Evolutionary conservation across 176 grass and related monocot genomes (phyloP).

Genomic region (Elymus sibiricus): DNA sequence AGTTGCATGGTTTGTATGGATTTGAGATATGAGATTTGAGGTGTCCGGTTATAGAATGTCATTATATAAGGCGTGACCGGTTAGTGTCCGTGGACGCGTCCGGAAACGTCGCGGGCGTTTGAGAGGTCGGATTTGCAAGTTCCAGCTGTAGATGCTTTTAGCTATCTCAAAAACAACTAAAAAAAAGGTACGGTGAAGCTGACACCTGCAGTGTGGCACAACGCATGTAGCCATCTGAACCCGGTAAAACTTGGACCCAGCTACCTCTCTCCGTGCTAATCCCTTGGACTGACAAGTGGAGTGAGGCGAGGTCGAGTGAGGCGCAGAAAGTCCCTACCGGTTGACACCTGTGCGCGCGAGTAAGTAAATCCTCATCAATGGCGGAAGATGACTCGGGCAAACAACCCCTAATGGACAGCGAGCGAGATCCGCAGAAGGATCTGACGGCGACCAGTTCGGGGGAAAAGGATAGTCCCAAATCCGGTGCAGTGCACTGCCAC

Average conservation of each 20-base stretch:
- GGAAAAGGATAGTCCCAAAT: neutral
- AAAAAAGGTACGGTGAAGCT: too few relatives aligned
- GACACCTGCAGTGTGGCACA: neutral
- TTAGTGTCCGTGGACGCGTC: too few relatives aligned
- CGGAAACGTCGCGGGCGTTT: too few relatives aligned
- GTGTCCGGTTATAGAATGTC: too few relatives aligned
- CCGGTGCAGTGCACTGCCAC: neutral
- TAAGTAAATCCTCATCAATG: slow-evolving; percentile 9
- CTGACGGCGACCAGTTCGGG: neutral
- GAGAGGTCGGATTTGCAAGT: too few relatives aligned
- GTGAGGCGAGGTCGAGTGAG: neutral
- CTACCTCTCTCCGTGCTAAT: neutral
- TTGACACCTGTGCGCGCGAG: neutral
- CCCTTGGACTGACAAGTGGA: neutral
- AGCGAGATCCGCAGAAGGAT: neutral
- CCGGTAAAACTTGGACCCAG: neutral
- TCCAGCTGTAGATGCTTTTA: too few relatives aligned
- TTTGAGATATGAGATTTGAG: too few relatives aligned
- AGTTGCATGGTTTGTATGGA: too few relatives aligned
- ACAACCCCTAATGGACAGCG: neutral
- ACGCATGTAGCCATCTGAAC: neutral
- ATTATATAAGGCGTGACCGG: too few relatives aligned
- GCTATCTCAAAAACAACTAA: too few relatives aligned
- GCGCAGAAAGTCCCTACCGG: neutral
- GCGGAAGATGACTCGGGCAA: neutral